A percentile compares a stretch with the other conserved stretches of the same genome.
These are phyloP conservation scores for Fusarium sp. DNA, from an alignment of 2,329 filamentous ascomycete species.

Conservation along the genomic window DNA sequence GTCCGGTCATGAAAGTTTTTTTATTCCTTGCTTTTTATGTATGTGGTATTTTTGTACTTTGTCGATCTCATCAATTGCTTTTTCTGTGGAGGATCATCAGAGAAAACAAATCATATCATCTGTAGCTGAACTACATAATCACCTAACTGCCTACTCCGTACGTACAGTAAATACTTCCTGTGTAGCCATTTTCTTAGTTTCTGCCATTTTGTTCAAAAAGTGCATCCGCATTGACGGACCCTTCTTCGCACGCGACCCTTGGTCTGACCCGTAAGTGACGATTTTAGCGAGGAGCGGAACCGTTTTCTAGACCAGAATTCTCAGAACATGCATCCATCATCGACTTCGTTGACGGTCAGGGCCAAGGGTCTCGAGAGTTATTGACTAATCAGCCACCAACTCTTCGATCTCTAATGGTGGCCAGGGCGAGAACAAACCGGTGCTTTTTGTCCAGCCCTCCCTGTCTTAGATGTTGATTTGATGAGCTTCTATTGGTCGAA, in stretches of 20 bases:
- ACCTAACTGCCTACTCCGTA: too few species aligned
- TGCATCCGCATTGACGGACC: constrained; percentile 15
- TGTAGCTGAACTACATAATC: constrained; percentile 4
- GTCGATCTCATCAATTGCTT: constrained; percentile 14
- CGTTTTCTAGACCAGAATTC: constrained; percentile 17
- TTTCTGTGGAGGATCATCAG: constrained; percentile 5
- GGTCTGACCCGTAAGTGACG: constrained; percentile 26
- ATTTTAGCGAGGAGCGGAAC: constrained; percentile 37
- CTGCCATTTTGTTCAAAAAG: background rate
- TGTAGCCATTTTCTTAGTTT: too few species aligned
- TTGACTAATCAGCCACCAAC: constrained; percentile 30
- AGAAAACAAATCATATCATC: background rate
- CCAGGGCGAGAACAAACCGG: constrained; percentile 50
- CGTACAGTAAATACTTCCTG: too few species aligned
- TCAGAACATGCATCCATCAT: constrained; percentile 14
- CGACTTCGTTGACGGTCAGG: constrained; percentile 11
- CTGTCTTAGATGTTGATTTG: constrained; percentile 25
- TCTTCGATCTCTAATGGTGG: constrained; percentile 34
- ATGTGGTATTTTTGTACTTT: constrained; percentile 2
- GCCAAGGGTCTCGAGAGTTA: constrained; percentile 27
- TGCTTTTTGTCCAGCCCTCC: constrained; percentile 30
- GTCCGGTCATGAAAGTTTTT: constrained; percentile 21
- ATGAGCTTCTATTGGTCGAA: constrained; percentile 21
- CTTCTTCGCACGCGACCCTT: constrained; percentile 31
- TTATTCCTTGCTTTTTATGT: constrained; percentile 21